Percentiles rank a stretch among this genome's conserved stretches.
Evolutionary conservation across 352 stramenopile genomes (phyloP).

Genomic region (Globisporangium alternatum): DNA sequence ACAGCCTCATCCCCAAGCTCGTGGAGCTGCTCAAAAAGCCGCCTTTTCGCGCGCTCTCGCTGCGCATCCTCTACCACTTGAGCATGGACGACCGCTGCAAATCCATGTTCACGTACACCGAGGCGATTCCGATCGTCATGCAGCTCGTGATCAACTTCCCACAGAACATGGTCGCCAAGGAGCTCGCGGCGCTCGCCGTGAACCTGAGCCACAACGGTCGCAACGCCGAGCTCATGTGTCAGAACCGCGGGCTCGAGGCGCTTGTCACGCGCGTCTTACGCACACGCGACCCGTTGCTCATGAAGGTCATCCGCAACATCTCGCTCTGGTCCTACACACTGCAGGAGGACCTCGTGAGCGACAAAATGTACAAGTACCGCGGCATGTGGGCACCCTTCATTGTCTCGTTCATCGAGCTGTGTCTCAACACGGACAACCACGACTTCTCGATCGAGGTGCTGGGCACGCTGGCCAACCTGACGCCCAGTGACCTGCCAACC

Average conservation of each 20-base stretch:
- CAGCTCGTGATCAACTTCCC: slow-evolving; percentile 94
- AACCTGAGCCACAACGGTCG: slow-evolving; percentile 92
- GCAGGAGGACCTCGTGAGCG: slow-evolving; percentile 84
- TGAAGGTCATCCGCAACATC: slow-evolving; percentile 94
- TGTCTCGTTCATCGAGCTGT: slow-evolving; percentile 85
- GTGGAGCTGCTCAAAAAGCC: slow-evolving; percentile 92
- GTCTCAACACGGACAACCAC: slow-evolving; percentile 84
- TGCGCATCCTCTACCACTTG: slow-evolving; percentile 94
- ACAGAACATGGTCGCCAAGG: slow-evolving; percentile 89
- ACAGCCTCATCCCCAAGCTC: slow-evolving; percentile 90
- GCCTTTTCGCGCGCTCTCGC: slow-evolving; percentile 79
- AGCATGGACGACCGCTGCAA: slow-evolving; percentile 94
- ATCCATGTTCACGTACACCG: slow-evolving; percentile 94
- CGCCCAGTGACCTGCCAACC: slow-evolving; percentile 81
- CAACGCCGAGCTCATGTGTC: slow-evolving; percentile 90
- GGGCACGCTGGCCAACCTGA: slow-evolving; percentile 92
- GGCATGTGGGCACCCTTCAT: slow-evolving; percentile 92
- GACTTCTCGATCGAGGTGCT: slow-evolving; percentile 93
- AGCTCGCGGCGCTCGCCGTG: slow-evolving; percentile 92
- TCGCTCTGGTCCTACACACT: slow-evolving; percentile 90
- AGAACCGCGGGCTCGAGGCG: slow-evolving; percentile 85
- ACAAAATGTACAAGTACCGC: slow-evolving; percentile 90
- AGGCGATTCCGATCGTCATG: slow-evolving; percentile 93
- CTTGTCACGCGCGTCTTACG: slow-evolving; percentile 88
- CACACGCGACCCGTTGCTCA: slow-evolving; percentile 89